A percentile compares a stretch with the other conserved stretches of the same genome.
phyloP scores from a whole-genome alignment of 2,329 filamentous ascomycete species.

The Xylariaceae sp. region DNA sequence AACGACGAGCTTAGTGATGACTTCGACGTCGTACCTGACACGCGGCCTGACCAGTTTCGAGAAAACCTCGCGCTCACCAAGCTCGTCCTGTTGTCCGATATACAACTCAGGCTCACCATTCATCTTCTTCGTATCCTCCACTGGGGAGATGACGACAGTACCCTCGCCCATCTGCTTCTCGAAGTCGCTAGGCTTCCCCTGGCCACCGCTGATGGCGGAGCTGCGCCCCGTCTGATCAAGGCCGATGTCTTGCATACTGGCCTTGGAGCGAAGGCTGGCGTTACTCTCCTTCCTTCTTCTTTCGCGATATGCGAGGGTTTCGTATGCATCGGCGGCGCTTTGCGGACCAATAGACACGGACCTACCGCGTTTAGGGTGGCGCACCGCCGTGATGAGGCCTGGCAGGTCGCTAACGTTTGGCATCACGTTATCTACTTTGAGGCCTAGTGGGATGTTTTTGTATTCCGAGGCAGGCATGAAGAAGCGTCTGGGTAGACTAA shows the following conservation, averaged over 20 bases:
- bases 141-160: constrained; percentile 38
- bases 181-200: constrained; percentile 49
- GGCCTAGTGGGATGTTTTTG: constrained; percentile 69
- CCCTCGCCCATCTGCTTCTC: constrained; percentile 73
- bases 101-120: constrained; percentile 36
- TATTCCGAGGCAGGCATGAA: constrained; percentile 91
- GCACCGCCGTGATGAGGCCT: constrained; percentile 73
- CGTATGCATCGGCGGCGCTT: constrained; percentile 93
- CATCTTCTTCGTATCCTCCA: constrained; percentile 29
- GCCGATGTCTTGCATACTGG: constrained; percentile 40
- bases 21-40: constrained; percentile 96
- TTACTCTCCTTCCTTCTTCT: constrained; percentile 53
- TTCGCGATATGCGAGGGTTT: constrained; percentile 88
- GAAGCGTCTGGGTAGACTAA: constrained; percentile 81
- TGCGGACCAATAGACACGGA: constrained; percentile 90
- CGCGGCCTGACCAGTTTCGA: constrained; percentile 77
- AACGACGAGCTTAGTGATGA: constrained; percentile 92
- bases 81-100: constrained; percentile 44
- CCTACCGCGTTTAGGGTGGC: constrained; percentile 71
- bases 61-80: constrained; percentile 77
- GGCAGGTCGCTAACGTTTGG: constrained; percentile 87
- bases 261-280: constrained; percentile 41
- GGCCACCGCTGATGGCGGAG: constrained; percentile 22
- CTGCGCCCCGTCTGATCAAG: constrained; percentile 28
- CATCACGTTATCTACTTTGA: constrained; percentile 77